Percentiles rank a stretch among this genome's conserved stretches.
phyloP scores from a whole-genome alignment of 2,329 filamentous ascomycete species.

The Pseudocercospora fuligena region DNA sequence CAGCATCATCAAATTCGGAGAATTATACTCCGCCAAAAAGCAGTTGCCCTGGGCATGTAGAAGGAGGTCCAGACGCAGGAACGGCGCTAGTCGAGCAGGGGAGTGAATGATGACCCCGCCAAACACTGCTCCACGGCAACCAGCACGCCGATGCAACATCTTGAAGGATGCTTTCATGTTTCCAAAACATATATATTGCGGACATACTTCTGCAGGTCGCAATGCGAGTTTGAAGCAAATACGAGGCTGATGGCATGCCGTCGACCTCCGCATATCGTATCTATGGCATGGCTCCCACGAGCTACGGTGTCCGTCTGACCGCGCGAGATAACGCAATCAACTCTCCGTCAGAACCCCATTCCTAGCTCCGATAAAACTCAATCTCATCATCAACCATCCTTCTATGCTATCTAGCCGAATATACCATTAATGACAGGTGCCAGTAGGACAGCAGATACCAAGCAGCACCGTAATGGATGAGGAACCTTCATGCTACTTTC shows the following conservation, averaged over 20 bases:
- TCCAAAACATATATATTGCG: not conserved
- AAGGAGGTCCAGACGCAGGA: constrained; percentile 2
- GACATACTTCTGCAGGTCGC: not conserved
- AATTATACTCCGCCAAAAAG: not conserved
- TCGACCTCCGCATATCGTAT: constrained; percentile 2
- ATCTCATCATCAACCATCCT: not conserved
- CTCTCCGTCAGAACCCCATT: not conserved
- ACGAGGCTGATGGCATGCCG: constrained; percentile 4
- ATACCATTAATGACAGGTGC: not conserved
- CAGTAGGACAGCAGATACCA: not conserved
- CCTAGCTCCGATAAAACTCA: not conserved
- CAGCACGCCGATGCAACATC: not conserved
- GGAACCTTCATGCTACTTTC: constrained; percentile 20
- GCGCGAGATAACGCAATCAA: constrained; percentile 6
- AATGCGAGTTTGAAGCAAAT: not conserved
- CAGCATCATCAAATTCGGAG: constrained; percentile 1
- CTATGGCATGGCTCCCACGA: not conserved
- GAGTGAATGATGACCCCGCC: constrained; percentile 4
- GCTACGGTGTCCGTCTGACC: not conserved
- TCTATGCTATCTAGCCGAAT: not conserved
- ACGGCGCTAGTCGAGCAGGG: constrained; percentile 4
- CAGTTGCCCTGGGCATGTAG: not conserved
- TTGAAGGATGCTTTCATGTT: not conserved
- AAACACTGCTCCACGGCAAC: constrained; percentile 4
- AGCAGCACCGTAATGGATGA: not conserved